Evolutionary conservation across 1,284 basidiomycete genomes (phyloP), one percentile per base, ranked within the genome.

Genomic region (Schizophyllum amplum): DNA sequence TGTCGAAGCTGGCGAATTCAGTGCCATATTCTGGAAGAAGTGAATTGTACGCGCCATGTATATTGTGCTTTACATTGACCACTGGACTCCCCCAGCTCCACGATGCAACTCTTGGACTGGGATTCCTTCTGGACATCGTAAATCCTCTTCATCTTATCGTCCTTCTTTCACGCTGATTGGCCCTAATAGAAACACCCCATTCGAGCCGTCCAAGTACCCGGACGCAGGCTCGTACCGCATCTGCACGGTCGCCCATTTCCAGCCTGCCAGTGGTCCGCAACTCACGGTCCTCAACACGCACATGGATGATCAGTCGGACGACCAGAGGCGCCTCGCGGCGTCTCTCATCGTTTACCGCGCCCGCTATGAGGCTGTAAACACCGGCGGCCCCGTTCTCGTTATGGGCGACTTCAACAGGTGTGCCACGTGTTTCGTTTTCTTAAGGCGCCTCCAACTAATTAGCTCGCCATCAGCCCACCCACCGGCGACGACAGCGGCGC

Each of bases 11-110:
- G 84, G 84, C 46, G 85, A 87, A 66, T 86, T 82, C 67, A 79
- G 77, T 59, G 82, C 84, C 0, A 79, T 87, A 57, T 87, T 86
- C 67, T 87, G 75, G 68, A 77, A 81, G 61, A 77, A 71, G 75
- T 80, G 60, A 21, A 73, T 59, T n/a, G n/a, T n/a, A n/a, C n/a
- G 2, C 4, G 55, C 5, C 42, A n/a, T 13, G 26, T 48, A 22
- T 23, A 1, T 25, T 13, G 11, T 59, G 23, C 1, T 27, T 15
- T 23, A 4, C 23, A 24, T 1, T 11, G 51, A 9, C 25, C 9
- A 15, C 15, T 47, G 15, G 7, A 24, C n/a, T 33, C 1, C 20
- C 52, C 24, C 48, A 78, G 75, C 55, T 69, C 72, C 1, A 64
- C 66, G 24, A 61, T 81, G 25, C 66, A 67, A 4, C 68, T 80